Percentiles rank a stretch among this genome's conserved stretches.
phyloP scores from a whole-genome alignment of 495 filamentous ascomycete species.

The Hypoxylon cercidicola region DNA sequence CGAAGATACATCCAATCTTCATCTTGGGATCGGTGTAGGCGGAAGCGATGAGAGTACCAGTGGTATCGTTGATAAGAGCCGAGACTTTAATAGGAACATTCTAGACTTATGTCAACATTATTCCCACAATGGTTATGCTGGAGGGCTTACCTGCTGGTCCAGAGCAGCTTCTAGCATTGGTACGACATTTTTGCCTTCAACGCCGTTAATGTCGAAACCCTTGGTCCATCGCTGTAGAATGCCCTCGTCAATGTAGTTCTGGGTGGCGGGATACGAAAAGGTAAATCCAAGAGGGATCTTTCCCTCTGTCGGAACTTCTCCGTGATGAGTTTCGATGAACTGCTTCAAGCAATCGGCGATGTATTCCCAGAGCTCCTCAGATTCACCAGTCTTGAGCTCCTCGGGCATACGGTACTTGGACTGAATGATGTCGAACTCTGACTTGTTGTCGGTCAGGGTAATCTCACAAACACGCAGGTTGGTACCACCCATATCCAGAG shows the following conservation, averaged over 20 bases:
- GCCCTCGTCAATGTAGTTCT: constrained; percentile 96
- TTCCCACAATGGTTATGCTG: constrained; percentile 18
- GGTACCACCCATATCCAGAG: constrained; percentile 98
- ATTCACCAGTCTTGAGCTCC: constrained; percentile 89
- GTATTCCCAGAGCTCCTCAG: constrained; percentile 96
- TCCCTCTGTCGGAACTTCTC: constrained; percentile 65
- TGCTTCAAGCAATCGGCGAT: constrained; percentile 97
- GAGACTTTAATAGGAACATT: constrained; percentile 92
- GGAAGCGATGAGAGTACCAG: constrained; percentile 98
- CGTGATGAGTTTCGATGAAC: constrained; percentile 93
- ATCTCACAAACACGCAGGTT: constrained; percentile 98
- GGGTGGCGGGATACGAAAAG: constrained; percentile 96
- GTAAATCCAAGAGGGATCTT: constrained; percentile 93
- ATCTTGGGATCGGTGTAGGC: constrained; percentile 91
- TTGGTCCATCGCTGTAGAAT: constrained; percentile 98
- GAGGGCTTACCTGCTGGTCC: constrained; percentile 71
- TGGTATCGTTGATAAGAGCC: constrained; percentile 97
- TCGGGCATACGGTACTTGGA: constrained; percentile 98
- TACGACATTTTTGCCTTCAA: constrained; percentile 94
- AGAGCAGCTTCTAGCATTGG: constrained; percentile 90
- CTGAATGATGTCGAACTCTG: constrained; percentile 98
- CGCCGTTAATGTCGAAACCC: constrained; percentile 96
- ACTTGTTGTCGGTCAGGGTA: constrained; percentile 86
- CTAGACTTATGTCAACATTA: constrained; percentile 50
- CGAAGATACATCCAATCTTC: constrained; percentile 98